Conservation (phyloP, 345 rosid species). For the Passiflora organensis region DNA sequence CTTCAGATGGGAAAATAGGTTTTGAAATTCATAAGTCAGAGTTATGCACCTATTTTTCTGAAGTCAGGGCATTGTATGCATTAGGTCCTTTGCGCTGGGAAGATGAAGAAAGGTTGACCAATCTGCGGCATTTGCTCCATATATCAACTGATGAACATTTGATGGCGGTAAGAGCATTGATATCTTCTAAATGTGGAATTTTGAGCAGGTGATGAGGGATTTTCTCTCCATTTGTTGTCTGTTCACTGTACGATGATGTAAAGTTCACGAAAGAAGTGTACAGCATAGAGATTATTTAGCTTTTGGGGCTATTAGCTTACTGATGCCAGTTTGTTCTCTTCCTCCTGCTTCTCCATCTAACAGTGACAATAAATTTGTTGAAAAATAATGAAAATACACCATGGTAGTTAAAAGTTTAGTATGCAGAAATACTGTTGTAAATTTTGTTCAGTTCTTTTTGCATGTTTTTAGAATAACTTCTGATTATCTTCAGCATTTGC, state of each 20-base stretch:
- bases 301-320: neutral
- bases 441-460: too few relatives aligned
- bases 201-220: conserved; percentile 15
- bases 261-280: conserved; percentile 7
- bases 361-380: too few relatives aligned
- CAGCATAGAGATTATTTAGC: neutral
- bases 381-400: too few relatives aligned
- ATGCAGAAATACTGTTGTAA: too few relatives aligned
- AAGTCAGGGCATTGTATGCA: conserved; percentile 17
- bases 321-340: neutral
- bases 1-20: conserved; percentile 4
- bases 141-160: conserved; percentile 36
- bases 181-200: conserved; percentile 20
- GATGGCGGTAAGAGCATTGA: conserved; percentile 27
- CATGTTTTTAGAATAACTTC: too few relatives aligned
- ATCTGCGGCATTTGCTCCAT: conserved; percentile 21
- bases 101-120: conserved; percentile 28
- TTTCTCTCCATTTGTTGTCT: neutral
- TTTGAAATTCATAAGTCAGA: conserved; percentile 16
- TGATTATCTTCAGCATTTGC: too few relatives aligned
- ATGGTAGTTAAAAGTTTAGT: too few relatives aligned
- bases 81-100: conserved; percentile 39
- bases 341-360: neutral
- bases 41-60: conserved; percentile 8
- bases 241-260: conserved; percentile 1